Base-by-base conservation (phyloP, 108 stramenopile genomes). In the Skeletonema marinoi region DNA sequence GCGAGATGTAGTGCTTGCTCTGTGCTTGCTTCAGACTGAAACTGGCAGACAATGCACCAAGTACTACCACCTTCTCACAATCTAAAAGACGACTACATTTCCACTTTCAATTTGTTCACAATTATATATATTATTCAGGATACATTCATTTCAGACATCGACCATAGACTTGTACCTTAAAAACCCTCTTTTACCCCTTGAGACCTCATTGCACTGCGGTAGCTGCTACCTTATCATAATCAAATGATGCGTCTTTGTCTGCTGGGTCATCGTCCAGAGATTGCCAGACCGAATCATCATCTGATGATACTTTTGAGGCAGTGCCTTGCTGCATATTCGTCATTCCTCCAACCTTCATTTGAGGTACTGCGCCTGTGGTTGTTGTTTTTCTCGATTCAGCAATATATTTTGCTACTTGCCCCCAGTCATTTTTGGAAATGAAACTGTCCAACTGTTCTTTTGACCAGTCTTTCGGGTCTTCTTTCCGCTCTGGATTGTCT, bases 371-470 rank as follows among this genome's bases (percentile, higher is more conserved):
- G 54, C 54, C 54, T 25, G 29, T 6, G 17, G 46, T 60, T 60
- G 30, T 16, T 41, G 9, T 29, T 32, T 38, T 71, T 78, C 66
- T 74, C 79, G 54, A 76, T 44, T 74, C 74, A n/a, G 84, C 85
- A 69, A 93, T 91, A 67, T 91, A 91, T 35, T 71, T 74, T 42
- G 89, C 66, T 3, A 93, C 93, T 11, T 90, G 88, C 21, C 78
- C 81, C 93, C 93, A 93, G 70, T 93, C 89, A 63, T 93, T 88
- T 42, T 89, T 85, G 46, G 93, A 85, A 64, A 93, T 93, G 65
- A 90, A 90, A 29, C 64, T 84, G 72, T 93, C 93, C 9, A 93
- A 64, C 41, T 91, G 90, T 64, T 81, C 83, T 60, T 91, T 87
- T 8, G 85, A 86, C 88, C 86, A 91, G 3, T 78, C 63, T 44